phyloP scores from a whole-genome alignment of 2,329 filamentous ascomycete species.

The Arthroderma uncinatum region DNA sequence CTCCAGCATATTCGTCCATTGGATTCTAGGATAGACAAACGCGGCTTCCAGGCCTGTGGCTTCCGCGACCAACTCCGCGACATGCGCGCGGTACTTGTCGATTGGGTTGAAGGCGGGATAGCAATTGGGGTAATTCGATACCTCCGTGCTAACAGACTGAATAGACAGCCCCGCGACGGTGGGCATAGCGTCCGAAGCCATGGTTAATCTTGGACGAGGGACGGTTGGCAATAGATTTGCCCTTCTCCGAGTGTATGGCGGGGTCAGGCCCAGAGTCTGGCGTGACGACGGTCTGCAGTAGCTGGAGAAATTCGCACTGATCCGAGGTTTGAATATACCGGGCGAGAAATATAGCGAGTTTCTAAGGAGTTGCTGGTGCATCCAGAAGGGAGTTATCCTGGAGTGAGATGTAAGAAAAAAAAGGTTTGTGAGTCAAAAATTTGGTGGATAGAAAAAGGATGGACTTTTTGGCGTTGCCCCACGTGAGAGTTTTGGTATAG shows the following conservation, averaged over 20 bases:
- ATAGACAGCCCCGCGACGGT: constrained; percentile 31
- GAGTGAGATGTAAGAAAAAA: too few relatives aligned
- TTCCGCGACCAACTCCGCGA: constrained; percentile 33
- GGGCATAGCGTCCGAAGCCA: constrained; percentile 27
- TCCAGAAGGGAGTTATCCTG: constrained; percentile 4
- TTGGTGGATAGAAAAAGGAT: not conserved
- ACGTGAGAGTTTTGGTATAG: not conserved
- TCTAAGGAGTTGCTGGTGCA: constrained; percentile 4
- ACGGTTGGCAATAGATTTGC: not conserved
- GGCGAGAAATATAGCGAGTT: not conserved
- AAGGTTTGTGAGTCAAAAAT: not conserved
- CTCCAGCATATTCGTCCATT: constrained; percentile 37
- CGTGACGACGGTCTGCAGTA: not conserved
- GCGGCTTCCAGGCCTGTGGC: constrained; percentile 30
- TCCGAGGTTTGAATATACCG: not conserved
- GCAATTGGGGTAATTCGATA: constrained; percentile 32
- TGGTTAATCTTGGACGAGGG: constrained; percentile 14
- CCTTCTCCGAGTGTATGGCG: not conserved
- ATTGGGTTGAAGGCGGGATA: constrained; percentile 38
- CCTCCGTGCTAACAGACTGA: constrained; percentile 28
- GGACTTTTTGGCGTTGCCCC: not conserved
- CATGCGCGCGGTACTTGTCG: constrained; percentile 37
- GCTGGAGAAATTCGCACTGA: not conserved
- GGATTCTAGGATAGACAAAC: constrained; percentile 31
- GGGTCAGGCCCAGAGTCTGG: not conserved